A percentile compares a stretch with the other conserved stretches of the same genome.
Evolutionary conservation across 2,329 filamentous ascomycete species (phyloP).

Genomic region (Colletotrichum truncatum): DNA sequence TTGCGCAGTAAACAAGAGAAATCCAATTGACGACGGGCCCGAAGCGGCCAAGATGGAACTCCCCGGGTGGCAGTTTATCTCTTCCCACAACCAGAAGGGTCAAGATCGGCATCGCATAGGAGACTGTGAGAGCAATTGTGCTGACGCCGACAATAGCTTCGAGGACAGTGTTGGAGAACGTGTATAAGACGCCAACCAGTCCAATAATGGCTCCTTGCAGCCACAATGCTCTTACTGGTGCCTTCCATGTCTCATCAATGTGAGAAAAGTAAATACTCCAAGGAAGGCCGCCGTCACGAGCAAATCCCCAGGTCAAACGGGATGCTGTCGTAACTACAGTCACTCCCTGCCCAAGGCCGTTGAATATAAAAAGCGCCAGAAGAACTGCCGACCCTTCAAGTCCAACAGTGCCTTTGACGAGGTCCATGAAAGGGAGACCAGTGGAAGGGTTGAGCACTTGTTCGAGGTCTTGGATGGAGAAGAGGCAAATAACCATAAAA

Average conservation of each 20-base stretch:
- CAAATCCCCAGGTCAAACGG: conserved; percentile 62
- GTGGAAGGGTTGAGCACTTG: conserved; percentile 47
- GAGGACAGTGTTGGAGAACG: conserved; percentile 62
- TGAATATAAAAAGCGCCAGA: conserved; percentile 63
- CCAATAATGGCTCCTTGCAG: conserved; percentile 54
- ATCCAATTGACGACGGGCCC: conserved; percentile 51
- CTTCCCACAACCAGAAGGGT: not conserved
- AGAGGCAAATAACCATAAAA: conserved; percentile 62
- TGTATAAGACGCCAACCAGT: conserved; percentile 62
- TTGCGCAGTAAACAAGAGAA: conserved; percentile 58
- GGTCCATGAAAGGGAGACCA: conserved; percentile 58
- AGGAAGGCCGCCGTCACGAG: conserved; percentile 58
- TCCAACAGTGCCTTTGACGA: conserved; percentile 50
- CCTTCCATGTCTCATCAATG: conserved; percentile 59
- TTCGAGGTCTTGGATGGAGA: conserved; percentile 58
- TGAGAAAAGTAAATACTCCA: conserved; percentile 54
- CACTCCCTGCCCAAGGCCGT: conserved; percentile 62
- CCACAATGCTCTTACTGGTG: conserved; percentile 61
- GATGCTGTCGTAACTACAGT: conserved; percentile 61
- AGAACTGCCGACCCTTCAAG: conserved; percentile 53
- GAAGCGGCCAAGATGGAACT: not conserved
- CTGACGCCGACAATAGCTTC: conserved; percentile 63
- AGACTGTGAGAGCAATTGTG: conserved; percentile 65
- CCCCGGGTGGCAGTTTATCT: not conserved
- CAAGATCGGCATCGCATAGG: conserved; percentile 41